phyloP scores from a whole-genome alignment of 202 grass and related monocot species.

The Eragrostis tef region DNA sequence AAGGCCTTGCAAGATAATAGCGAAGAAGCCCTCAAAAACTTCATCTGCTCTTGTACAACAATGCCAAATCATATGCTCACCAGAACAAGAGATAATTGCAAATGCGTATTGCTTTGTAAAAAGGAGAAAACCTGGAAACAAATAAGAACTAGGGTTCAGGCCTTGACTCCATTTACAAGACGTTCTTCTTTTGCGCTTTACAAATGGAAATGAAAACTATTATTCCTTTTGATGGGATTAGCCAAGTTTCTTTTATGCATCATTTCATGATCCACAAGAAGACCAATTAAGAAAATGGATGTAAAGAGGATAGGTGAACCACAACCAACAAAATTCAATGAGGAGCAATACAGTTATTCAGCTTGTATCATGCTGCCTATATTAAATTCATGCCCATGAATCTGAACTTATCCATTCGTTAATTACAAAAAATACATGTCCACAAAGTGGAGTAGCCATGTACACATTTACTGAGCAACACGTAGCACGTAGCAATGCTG shows the following conservation, averaged over 20 bases:
- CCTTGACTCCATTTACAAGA: slow-evolving; percentile 25
- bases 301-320: background rate
- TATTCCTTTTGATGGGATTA: slow-evolving; percentile 18
- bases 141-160: too few relatives aligned
- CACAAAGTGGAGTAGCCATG: background rate
- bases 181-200: background rate
- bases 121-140: background rate
- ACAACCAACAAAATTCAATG: slow-evolving; percentile 12
- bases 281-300: background rate
- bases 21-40: slow-evolving; percentile 61
- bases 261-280: slow-evolving; percentile 23
- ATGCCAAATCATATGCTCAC: slow-evolving; percentile 33
- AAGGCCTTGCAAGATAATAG: slow-evolving; percentile 52
- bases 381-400: background rate
- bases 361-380: background rate
- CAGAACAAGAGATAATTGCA: slow-evolving; percentile 38
- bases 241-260: slow-evolving; percentile 19
- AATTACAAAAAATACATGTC: slow-evolving; percentile 26
- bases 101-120: slow-evolving; percentile 40
- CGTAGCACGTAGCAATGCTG: background rate
- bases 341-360: background rate
- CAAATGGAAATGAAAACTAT: background rate
- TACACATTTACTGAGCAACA: background rate
- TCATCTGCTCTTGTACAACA: slow-evolving; percentile 48
- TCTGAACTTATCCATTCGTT: slow-evolving; percentile 26